Evolutionary conservation across 805 yeast genomes (phyloP), one percentile per base, ranked within the genome.

Genomic region (Candida sakaeoensis): DNA sequence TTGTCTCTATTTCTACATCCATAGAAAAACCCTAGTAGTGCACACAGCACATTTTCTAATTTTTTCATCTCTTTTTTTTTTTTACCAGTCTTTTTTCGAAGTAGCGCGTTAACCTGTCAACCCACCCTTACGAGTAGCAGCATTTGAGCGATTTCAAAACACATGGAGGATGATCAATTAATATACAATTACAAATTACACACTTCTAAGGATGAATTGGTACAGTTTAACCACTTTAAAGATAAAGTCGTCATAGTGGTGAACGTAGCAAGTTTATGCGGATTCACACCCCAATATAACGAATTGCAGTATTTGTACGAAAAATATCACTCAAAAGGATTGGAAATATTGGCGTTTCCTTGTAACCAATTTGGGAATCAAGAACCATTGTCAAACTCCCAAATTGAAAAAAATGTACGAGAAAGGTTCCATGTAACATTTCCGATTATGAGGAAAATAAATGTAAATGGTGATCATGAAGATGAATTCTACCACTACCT

Each of bases 311-410:
- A 59, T 29, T 62, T 89, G 10, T 80, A 86, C 65, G 65, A 79
- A 45, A 78, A 79, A 55, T 85, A 82, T 63, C 63, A 73, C 39
- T 77, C 73, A 36, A 54, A 74, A 46, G 95, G 86, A 1, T 67
- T 90, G 17, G 78, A 65, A 33, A 71, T 89, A 19, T 48, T 89
- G 25, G 96, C 89, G 0, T 88, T 89, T 74, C 97, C 97, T 23
- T 86, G 96, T 63, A 85, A 87, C 65, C 96, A 88, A 59, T 89
- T 89, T 58, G 90, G 84, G 17, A 67, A 76, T 51, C 84, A 93
- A 69, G 86, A 90, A 63, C 82, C 93, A 50, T 81, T 80, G 3
- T 55, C 75, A 2, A 79, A 75, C 37, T 75, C 32, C 3, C 42
- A 53, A 21, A 54, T 65, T 13, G 54, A 51, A 14, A 29, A 33